These are phyloP conservation scores for Cyclostephanos tholiformis DNA, from an alignment of 108 stramenopile species.

Conservation along the genomic window DNA sequence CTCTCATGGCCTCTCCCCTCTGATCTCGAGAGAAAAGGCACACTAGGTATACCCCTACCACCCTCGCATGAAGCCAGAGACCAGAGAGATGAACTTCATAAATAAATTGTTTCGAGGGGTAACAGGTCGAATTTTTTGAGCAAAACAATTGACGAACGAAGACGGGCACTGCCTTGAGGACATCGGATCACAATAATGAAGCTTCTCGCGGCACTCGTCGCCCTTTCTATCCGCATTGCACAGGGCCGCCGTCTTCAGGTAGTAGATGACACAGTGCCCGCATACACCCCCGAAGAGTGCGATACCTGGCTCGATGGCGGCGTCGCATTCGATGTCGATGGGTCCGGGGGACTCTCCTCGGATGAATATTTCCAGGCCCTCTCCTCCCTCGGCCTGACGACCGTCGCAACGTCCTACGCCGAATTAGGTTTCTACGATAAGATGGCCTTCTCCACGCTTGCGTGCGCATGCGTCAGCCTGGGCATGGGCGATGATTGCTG, in stretches of 20 bases:
- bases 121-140: no score
- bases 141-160: neutral
- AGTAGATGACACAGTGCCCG: neutral
- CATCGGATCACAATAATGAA: neutral
- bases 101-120: no score
- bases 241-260: neutral
- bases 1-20: no score
- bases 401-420: neutral
- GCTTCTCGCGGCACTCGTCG: slow-evolving; percentile 6
- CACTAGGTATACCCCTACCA: no score
- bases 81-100: no score
- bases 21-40: no score
- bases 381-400: neutral
- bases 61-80: no score
- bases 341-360: neutral
- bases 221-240: neutral
- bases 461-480: neutral
- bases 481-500: neutral
- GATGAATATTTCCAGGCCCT: slow-evolving; percentile 4
- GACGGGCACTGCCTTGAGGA: neutral
- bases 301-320: neutral
- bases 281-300: slow-evolving; percentile 4
- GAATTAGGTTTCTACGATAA: neutral
- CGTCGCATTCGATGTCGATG: slow-evolving; percentile 4
- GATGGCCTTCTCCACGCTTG: neutral